Conservation (phyloP, 2,329 filamentous ascomycete genomes). For the Huntiella abstrusa region DNA sequence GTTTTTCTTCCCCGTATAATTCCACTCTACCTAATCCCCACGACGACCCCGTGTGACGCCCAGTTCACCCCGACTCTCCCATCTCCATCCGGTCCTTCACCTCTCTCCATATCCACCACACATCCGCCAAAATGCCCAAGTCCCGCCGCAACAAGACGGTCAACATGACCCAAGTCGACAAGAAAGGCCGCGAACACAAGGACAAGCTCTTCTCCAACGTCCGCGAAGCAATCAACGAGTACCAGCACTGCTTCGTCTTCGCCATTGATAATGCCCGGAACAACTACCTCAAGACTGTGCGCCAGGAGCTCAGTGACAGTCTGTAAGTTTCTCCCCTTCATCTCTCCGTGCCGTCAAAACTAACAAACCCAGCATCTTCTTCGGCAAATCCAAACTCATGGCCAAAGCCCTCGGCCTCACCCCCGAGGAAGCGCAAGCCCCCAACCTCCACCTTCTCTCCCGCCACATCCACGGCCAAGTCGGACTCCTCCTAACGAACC, state of each 20-base stretch:
- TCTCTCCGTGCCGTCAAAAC: too few relatives aligned
- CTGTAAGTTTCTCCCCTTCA: slow-evolving; percentile 33
- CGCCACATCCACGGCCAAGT: slow-evolving; percentile 62
- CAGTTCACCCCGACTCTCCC: background rate
- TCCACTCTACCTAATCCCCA: background rate
- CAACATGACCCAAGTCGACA: slow-evolving; percentile 76
- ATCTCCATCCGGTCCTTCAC: background rate
- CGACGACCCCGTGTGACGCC: background rate
- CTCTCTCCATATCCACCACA: background rate
- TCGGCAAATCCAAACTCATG: slow-evolving; percentile 99
- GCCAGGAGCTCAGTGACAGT: slow-evolving; percentile 67
- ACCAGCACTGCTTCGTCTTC: slow-evolving; percentile 86
- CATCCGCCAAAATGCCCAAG: slow-evolving; percentile 56
- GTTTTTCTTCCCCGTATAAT: background rate
- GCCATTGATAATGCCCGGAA: slow-evolving; percentile 96
- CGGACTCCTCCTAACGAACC: slow-evolving; percentile 78
- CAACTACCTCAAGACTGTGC: slow-evolving; percentile 80
- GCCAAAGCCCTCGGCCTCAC: slow-evolving; percentile 73
- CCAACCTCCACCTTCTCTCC: slow-evolving; percentile 53
- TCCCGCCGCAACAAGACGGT: slow-evolving; percentile 84
- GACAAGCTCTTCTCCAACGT: slow-evolving; percentile 76
- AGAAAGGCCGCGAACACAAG: slow-evolving; percentile 86
- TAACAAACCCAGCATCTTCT: slow-evolving; percentile 53
- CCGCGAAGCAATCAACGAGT: slow-evolving; percentile 65
- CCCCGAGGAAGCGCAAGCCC: slow-evolving; percentile 60